Conservation (phyloP, 306 rosid genomes). For the Fagus sylvatica region DNA sequence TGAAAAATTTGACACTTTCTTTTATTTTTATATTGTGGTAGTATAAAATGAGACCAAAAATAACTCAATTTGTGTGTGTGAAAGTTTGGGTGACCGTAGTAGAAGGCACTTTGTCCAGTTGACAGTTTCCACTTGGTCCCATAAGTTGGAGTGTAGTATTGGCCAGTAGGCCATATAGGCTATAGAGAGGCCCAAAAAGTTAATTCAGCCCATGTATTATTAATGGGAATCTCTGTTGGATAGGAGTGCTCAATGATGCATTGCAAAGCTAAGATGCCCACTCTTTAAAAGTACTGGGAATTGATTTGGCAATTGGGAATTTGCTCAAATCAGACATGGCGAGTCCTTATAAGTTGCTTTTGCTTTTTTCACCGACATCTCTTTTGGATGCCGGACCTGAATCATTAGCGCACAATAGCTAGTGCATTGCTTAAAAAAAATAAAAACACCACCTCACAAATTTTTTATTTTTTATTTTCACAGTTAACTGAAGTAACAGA, state of each 20-base stretch:
- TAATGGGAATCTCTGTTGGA: constrained; percentile 34
- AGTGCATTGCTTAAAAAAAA: neutral
- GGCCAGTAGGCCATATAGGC: no score
- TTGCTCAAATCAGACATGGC: constrained; percentile 33
- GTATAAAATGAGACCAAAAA: no score
- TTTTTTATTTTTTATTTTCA: no score
- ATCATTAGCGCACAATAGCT: constrained; percentile 17
- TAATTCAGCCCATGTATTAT: no score
- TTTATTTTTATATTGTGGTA: no score
- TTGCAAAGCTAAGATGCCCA: constrained; percentile 67
- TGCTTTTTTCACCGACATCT: constrained; percentile 26
- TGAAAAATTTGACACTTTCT: no score
- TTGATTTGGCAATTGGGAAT: constrained; percentile 35
- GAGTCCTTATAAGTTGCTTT: constrained; percentile 38
- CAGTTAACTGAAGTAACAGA: no score
- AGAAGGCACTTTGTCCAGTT: no score
- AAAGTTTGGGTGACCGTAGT: no score
- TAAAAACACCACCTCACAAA: no score
- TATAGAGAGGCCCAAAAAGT: no score
- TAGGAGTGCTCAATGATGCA: constrained; percentile 51
- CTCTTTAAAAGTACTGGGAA: constrained; percentile 32
- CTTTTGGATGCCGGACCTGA: constrained; percentile 25
- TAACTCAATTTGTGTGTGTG: no score
- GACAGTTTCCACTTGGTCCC: neutral
- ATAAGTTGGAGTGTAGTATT: neutral